These are phyloP conservation scores for Xylariaceae sp. DNA, from an alignment of 2,329 filamentous ascomycete genomes.

Conservation along the genomic window DNA sequence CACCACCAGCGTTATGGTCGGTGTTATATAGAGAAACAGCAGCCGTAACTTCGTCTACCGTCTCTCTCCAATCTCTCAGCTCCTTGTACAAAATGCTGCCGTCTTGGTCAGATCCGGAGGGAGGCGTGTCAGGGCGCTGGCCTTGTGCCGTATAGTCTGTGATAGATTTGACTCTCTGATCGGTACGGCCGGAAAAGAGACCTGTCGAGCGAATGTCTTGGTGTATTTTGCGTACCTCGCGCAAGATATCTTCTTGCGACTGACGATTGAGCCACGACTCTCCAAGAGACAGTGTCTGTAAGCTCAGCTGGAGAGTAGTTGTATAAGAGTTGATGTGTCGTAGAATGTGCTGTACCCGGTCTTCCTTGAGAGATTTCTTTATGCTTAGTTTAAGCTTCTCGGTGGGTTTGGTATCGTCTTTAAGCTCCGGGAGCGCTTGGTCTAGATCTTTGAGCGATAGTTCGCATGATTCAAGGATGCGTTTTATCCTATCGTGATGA, in stretches of 20 bases:
- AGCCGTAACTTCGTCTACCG: slow-evolving; percentile 27
- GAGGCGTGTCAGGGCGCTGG: background rate
- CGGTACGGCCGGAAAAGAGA: slow-evolving; percentile 14
- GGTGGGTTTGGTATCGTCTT: slow-evolving; percentile 14
- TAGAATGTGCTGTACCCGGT: slow-evolving; percentile 22
- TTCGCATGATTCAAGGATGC: slow-evolving; percentile 25
- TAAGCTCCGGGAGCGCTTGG: slow-evolving; percentile 22
- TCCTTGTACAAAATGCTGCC: slow-evolving; percentile 19
- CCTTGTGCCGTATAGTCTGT: background rate
- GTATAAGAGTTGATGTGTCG: slow-evolving; percentile 27
- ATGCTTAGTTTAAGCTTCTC: slow-evolving; percentile 22
- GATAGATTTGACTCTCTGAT: background rate
- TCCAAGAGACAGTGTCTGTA: slow-evolving; percentile 28
- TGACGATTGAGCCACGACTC: slow-evolving; percentile 22
- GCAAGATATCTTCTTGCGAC: slow-evolving; percentile 27
- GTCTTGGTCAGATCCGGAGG: slow-evolving; percentile 11
- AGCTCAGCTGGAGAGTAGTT: slow-evolving; percentile 27
- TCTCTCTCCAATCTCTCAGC: slow-evolving; percentile 26
- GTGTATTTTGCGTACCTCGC: slow-evolving; percentile 25
- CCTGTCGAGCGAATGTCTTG: slow-evolving; percentile 20
- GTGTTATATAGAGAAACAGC: slow-evolving; percentile 22
- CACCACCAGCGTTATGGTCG: slow-evolving; percentile 3
- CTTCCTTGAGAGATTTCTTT: slow-evolving; percentile 20
- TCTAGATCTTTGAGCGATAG: slow-evolving; percentile 18
- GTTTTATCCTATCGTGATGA: slow-evolving; percentile 24